Evolutionary conservation across 1,139 yeast genomes (phyloP).

Genomic region (Yamadazyma atmosphaerica): DNA sequence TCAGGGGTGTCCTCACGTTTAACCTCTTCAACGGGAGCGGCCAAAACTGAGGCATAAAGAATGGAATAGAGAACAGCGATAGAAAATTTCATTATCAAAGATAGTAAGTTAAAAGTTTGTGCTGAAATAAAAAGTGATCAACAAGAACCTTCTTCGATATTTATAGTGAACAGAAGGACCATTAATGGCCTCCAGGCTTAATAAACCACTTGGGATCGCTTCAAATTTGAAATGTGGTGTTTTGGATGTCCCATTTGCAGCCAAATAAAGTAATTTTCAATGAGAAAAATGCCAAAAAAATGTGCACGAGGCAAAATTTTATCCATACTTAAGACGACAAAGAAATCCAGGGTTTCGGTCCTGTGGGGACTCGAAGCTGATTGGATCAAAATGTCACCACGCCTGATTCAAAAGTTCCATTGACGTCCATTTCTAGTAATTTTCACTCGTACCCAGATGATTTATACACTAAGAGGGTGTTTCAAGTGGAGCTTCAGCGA

Average conservation of each 20-base stretch:
- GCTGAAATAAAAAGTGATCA: background rate
- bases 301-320: background rate
- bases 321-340: too few species aligned
- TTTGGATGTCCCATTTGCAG: constrained; percentile 2
- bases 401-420: constrained; percentile 12
- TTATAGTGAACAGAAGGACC: too few species aligned
- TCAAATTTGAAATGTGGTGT: too few species aligned
- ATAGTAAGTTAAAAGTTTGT: background rate
- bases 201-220: background rate
- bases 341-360: too few species aligned
- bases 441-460: constrained; percentile 2
- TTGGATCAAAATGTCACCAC: background rate
- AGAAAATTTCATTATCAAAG: constrained; percentile 15
- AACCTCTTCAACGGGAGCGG: constrained; percentile 16
- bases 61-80: constrained; percentile 13
- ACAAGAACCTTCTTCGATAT: background rate
- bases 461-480: background rate
- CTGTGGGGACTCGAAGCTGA: background rate
- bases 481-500: too few species aligned
- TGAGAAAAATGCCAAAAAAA: background rate
- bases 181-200: too few species aligned
- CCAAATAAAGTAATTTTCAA: constrained; percentile 2
- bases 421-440: constrained; percentile 13
- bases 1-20: constrained; percentile 10
- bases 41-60: constrained; percentile 10